Evolutionary conservation across 108 stramenopile genomes (phyloP), one percentile per base, ranked within the genome.

Genomic region (Cylindrotheca closterium): DNA sequence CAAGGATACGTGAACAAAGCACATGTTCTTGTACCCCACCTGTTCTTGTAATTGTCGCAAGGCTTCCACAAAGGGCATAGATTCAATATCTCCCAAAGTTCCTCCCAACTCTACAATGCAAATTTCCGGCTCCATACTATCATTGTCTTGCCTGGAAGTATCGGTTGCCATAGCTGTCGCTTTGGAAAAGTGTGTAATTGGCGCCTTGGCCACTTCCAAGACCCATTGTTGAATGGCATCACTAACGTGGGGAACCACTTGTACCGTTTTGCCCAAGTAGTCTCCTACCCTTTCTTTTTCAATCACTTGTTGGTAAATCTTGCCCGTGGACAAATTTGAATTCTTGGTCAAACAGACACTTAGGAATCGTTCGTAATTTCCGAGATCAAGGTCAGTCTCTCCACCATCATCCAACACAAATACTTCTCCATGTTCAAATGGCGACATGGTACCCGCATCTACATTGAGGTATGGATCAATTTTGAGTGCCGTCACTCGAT

Each of bases 71-170:
- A 98, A 98, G 30, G 89, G 79, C 58, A 74, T 83, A 26, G 81
- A 83, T 71, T 95, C 93, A 71, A 99, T 99, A 70, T 99, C 99
- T 21, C 99, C 99, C 30, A 99, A 94, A 15, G 98, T 98, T 30
- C 99, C 99, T 37, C 99, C 99, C 21, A 99, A 89, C 81, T 99
- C 98, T 26, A 98, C 85, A 31, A 98, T 81, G 74, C 99, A 98
- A 56, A 99, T 78, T 55, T 99, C 98, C 17, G 99, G 69, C n/a
- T 37, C 27, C 31, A 61, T 51, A 3, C 29, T 28, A 50, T 63
- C 21, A 7, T 30, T 26, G 12, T 63, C 48, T 8, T 18, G 7
- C 8, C 18, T 5, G 7, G 51, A 18, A 52, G 15, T 15, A 7
- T 42, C 15, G 37, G 37, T 42, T n/a, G n/a, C n/a, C n/a, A n/a